phyloP scores from a whole-genome alignment of 169 alveolate genomes.

The Plasmodium vivax region DNA sequence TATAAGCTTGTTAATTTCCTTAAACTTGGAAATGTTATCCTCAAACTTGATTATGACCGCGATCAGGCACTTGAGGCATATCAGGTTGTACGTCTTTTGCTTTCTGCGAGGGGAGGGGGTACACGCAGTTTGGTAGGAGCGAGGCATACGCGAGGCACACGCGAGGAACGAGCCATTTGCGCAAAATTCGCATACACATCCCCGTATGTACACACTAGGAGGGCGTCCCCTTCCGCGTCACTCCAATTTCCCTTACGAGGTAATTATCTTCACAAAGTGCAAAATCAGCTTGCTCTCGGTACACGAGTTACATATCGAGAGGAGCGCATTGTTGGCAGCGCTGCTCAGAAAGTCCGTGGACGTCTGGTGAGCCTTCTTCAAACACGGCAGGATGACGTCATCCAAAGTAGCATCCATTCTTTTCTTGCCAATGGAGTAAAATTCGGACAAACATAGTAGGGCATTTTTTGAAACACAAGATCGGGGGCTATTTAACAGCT shows the following conservation, averaged over 20 bases:
- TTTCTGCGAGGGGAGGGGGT: constrained; percentile 23
- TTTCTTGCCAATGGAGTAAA: constrained; percentile 63
- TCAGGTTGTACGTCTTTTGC: constrained; percentile 63
- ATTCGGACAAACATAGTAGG: constrained; percentile 62
- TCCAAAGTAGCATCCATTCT: constrained; percentile 65
- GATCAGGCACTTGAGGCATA: constrained; percentile 54
- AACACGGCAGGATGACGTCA: constrained; percentile 62
- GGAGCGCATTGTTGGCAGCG: constrained; percentile 68
- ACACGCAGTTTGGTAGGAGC: background rate
- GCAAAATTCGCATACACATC: background rate
- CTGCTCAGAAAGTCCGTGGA: constrained; percentile 64
- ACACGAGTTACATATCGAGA: constrained; percentile 65
- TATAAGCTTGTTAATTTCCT: constrained; percentile 40
- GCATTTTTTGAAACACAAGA: constrained; percentile 73
- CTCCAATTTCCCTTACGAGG: constrained; percentile 29
- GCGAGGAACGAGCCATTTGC: background rate
- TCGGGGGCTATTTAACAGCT: constrained; percentile 68
- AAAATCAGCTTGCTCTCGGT: constrained; percentile 65
- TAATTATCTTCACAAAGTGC: constrained; percentile 45
- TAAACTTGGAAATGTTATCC: constrained; percentile 57
- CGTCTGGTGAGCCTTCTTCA: constrained; percentile 70
- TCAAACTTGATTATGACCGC: constrained; percentile 70
- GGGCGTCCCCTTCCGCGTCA: background rate
- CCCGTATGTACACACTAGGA: background rate
- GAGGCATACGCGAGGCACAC: background rate